Base-by-base conservation (phyloP, 768 basidiomycete species). In the Hygrophorus russula region DNA sequence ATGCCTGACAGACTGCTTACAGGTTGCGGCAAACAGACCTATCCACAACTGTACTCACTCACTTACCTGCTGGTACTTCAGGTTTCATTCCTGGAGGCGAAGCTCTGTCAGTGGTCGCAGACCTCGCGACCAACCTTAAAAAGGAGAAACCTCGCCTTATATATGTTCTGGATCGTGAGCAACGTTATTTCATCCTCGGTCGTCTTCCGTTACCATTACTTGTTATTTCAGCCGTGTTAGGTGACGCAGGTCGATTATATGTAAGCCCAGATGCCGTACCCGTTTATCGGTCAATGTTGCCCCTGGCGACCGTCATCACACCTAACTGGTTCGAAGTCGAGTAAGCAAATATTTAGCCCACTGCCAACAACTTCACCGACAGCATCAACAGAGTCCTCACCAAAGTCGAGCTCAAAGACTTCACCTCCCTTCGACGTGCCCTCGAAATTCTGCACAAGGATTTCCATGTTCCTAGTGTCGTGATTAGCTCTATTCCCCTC, bases 251-350 rank as follows among this genome's bases (percentile, higher is more conserved):
- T 4, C 72, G 68, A 31, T 66, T 99, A 11, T 99, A 99, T 53
- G 92, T 97, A 15, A 76, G 91, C 3, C 69, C 81, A 15, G 80
- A 88, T 48, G 89, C 92, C 7, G 68, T 98, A 46, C 89, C 91
- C 1, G 71, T 89, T 31, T 98, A 99, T 66, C 76, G 80, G 36
- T 64, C 70, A 33, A 74, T 92, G 64, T 68, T 94, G 1, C 68
- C 78, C n/a, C 63, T 79, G n/a, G 83, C 96, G 2, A 87, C 87
- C 0, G 80, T 97, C 38, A 97, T 97, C 50, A 91, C 96, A 0
- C 96, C 96, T 0, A 99, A 99, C 57, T 96, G 92, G 78, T 99
- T 92, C 53, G 96, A 99, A 67, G 86, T 84, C 48, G 94, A 98
- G 91, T 93, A 57, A 59, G 80, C 60, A 11, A 33, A 43, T 28